These are phyloP conservation scores for Lactarius evosmus DNA, from an alignment of 768 basidiomycete genomes.

Conservation along the genomic window DNA sequence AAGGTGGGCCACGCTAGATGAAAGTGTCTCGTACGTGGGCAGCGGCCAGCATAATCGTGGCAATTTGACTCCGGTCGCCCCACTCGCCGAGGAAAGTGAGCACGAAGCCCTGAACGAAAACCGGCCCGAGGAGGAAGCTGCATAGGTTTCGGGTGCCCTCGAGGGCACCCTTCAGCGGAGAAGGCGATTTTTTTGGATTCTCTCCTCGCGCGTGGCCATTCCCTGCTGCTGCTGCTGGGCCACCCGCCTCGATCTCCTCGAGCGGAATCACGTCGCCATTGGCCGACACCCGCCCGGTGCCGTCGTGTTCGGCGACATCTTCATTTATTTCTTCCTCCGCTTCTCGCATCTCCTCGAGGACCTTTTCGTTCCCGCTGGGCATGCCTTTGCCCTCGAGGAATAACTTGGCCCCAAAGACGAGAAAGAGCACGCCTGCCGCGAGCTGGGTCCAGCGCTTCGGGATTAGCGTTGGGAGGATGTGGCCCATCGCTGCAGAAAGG, in stretches of 20 bases:
- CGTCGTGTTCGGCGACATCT: conserved; percentile 57
- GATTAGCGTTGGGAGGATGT: conserved; percentile 80
- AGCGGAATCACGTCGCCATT: conserved; percentile 55
- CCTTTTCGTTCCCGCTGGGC: conserved; percentile 73
- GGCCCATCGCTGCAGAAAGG: conserved; percentile 90
- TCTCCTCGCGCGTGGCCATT: conserved; percentile 27
- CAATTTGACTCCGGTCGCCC: conserved; percentile 97
- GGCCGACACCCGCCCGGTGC: conserved; percentile 36
- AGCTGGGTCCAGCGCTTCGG: conserved; percentile 54
- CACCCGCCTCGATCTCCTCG: conserved; percentile 74
- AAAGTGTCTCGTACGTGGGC: conserved; percentile 67
- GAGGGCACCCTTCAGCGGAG: conserved; percentile 32
- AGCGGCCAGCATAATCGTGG: conserved; percentile 93
- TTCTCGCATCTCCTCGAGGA: conserved; percentile 92
- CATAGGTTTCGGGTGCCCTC: conserved; percentile 82
- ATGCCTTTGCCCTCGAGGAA: conserved; percentile 79
- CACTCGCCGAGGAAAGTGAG: conserved; percentile 98
- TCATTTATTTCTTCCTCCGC: conserved; percentile 93
- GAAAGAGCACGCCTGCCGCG: conserved; percentile 75
- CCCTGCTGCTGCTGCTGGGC: conserved; percentile 27
- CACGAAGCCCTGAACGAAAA: conserved; percentile 92
- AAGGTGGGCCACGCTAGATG: conserved; percentile 10
- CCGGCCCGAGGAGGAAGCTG: conserved; percentile 80
- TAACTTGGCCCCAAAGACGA: conserved; percentile 91
- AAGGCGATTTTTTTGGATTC: conserved; percentile 26